Percentiles rank a stretch among this genome's conserved stretches.
Evolutionary conservation across 2,329 filamentous ascomycete genomes (phyloP).

Genomic region (Fusarium robinianum): DNA sequence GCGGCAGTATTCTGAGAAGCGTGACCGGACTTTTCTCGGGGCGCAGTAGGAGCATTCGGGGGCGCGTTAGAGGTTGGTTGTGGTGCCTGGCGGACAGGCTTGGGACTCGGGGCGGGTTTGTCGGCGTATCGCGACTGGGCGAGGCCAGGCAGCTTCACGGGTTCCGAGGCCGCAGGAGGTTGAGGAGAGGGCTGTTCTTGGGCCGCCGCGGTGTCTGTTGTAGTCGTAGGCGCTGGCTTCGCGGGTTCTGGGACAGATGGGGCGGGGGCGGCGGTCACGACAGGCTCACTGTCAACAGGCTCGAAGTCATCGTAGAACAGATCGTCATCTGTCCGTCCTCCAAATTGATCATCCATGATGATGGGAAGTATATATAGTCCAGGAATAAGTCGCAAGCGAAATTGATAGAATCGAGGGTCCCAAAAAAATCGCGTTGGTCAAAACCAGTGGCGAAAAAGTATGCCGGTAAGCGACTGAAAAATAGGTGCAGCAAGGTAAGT

Average conservation of each 20-base stretch:
- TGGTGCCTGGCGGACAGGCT: slow-evolving; percentile 24
- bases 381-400: neutral
- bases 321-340: slow-evolving; percentile 64
- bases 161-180: slow-evolving; percentile 20
- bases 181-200: slow-evolving; percentile 12
- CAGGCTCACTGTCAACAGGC: slow-evolving; percentile 50
- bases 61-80: slow-evolving; percentile 34
- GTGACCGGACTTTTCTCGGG: slow-evolving; percentile 34
- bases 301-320: slow-evolving; percentile 67
- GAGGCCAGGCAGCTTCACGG: slow-evolving; percentile 32
- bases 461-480: neutral
- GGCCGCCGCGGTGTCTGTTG: slow-evolving; percentile 16
- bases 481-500: neutral
- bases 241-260: slow-evolving; percentile 24
- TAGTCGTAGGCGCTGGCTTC: slow-evolving; percentile 14
- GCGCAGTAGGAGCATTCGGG: slow-evolving; percentile 39
- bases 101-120: slow-evolving; percentile 31
- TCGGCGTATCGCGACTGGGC: slow-evolving; percentile 43
- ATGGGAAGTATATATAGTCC: neutral
- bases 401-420: no score
- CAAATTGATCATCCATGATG: slow-evolving; percentile 64
- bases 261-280: slow-evolving; percentile 33
- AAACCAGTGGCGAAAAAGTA: no score
- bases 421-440: no score
- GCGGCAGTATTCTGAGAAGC: slow-evolving; percentile 39